Percentiles rank a stretch among this genome's conserved stretches.
These are phyloP conservation scores for Lepidium aucheri DNA, from an alignment of 345 rosid species.

Conservation along the genomic window DNA sequence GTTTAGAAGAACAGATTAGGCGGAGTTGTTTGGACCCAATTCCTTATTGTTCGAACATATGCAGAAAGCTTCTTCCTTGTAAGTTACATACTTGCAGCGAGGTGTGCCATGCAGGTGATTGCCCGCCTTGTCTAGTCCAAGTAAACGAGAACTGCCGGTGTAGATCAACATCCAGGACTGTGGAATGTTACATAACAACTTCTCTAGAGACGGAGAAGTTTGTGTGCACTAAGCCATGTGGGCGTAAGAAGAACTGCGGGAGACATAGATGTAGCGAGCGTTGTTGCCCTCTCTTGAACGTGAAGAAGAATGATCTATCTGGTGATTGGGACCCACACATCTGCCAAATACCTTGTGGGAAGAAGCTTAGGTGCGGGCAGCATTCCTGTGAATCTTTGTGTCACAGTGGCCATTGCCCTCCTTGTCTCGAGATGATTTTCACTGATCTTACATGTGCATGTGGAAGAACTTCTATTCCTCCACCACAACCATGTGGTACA, in stretches of 20 bases:
- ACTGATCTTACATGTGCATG: constrained; percentile 90
- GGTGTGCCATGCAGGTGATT: constrained; percentile 78
- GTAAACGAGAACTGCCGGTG: constrained; percentile 79
- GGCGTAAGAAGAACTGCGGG: constrained; percentile 80
- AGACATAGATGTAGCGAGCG: constrained; percentile 92
- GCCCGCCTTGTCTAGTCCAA: constrained; percentile 60
- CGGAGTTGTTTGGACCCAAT: constrained; percentile 79
- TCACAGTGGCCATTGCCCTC: constrained; percentile 96
- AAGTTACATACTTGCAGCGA: constrained; percentile 57
- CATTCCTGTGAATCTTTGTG: constrained; percentile 82
- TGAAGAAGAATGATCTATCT: constrained; percentile 30
- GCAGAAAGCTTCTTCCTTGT: constrained; percentile 71
- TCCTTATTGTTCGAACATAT: constrained; percentile 56
- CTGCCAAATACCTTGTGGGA: constrained; percentile 82
- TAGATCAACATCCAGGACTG: constrained; percentile 60
- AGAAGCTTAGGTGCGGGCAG: constrained; percentile 88
- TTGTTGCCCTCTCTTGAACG: constrained; percentile 75
- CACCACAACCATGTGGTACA: constrained; percentile 94
- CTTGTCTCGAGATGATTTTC: constrained; percentile 86
- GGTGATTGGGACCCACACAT: constrained; percentile 81
- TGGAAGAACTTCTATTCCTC: constrained; percentile 86
- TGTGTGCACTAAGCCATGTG: constrained; percentile 74
- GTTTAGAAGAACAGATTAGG: constrained; percentile 53
- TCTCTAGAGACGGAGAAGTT: constrained; percentile 43
- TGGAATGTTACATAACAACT: constrained; percentile 63